These are phyloP conservation scores for Sarocladium kiliense DNA, from an alignment of 2,329 filamentous ascomycete genomes.

Conservation along the genomic window DNA sequence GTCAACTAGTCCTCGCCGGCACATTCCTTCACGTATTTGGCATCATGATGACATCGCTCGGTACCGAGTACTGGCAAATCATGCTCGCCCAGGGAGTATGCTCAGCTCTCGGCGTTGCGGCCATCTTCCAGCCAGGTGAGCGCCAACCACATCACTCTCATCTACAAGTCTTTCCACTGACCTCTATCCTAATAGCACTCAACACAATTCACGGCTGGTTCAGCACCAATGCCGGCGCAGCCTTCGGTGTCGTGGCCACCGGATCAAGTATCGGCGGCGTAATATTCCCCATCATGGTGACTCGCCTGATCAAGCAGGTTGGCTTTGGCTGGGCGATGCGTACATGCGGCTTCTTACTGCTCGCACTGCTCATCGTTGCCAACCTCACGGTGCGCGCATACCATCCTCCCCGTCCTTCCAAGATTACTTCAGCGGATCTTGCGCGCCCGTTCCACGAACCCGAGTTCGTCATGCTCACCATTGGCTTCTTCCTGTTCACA, in stretches of 20 bases:
- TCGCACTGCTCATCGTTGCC: constrained; percentile 16
- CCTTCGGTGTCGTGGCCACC: constrained; percentile 52
- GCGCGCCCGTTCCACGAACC: constrained; percentile 22
- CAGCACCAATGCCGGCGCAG: constrained; percentile 42
- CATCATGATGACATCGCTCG: constrained; percentile 57
- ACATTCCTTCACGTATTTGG: constrained; percentile 54
- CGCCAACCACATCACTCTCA: background rate
- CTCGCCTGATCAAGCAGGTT: constrained; percentile 17
- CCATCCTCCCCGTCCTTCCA: constrained; percentile 1
- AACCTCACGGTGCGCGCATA: constrained; percentile 19
- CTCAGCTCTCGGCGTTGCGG: constrained; percentile 29
- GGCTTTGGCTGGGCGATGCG: constrained; percentile 46
- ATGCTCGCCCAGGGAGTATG: constrained; percentile 33
- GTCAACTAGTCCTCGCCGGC: constrained; percentile 46
- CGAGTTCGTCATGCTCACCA: constrained; percentile 23
- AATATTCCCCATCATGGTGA: constrained; percentile 32
- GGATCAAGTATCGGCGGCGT: constrained; percentile 51
- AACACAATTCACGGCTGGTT: constrained; percentile 28
- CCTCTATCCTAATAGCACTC: constrained; percentile 17
- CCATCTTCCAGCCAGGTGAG: constrained; percentile 25
- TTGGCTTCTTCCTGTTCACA: constrained; percentile 29
- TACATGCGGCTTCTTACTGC: constrained; percentile 45
- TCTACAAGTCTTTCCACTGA: too few relatives aligned
- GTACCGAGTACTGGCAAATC: constrained; percentile 34
- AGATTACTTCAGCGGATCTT: constrained; percentile 15